Base-by-base conservation (phyloP, 805 yeast genomes). In the Nakazawaea anatomiae region DNA sequence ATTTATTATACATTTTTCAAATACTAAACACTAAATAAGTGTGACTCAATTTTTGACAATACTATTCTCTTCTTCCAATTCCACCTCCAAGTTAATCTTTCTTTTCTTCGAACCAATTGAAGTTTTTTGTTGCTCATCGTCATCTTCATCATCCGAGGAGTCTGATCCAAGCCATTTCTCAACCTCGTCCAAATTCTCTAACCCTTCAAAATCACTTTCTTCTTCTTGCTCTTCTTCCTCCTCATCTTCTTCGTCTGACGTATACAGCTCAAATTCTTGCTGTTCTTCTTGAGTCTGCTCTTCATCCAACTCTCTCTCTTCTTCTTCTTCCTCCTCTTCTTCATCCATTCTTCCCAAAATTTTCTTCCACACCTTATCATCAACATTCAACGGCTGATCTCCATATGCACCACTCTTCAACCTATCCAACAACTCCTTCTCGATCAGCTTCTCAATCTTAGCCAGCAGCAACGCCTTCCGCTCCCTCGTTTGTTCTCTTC, bases 371-470 rank as follows among this genome's bases (percentile, higher is more conserved):
- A 94, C 82, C 70, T 85, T 85, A 63, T 92, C 97, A 61, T 94
- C 98, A 38, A 94, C 98, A 63, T 94, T 94, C 64, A 94, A 75
- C 51, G 99, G 99, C 68, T 92, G 89, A 64, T 94, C 98, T 57
- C 99, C 99, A 65, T 94, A 94, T 2, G 98, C 98, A 54, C 99
- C 99, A 63, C 92, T 83, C 82, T 94, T 94, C 63, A 94, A 79
- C 69, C 99, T 83, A 50, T 91, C 97, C 63, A 94, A 76, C 57
- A 94, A 77, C 69, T 94, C 99, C 71, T 89, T 89, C 70, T 94
- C 99, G 59, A 94, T 94, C 11, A 96, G 90, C 71, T 89, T 89
- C 67, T 94, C 99, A 59, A 94, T 89, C 74, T 87, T 88, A 29
- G 99, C 99, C 39, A 99, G 98, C 28, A 89, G 89, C 55, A 94